Conservation (phyloP, 306 rosid genomes). For the Cotoneaster glaucophyllus region DNA sequence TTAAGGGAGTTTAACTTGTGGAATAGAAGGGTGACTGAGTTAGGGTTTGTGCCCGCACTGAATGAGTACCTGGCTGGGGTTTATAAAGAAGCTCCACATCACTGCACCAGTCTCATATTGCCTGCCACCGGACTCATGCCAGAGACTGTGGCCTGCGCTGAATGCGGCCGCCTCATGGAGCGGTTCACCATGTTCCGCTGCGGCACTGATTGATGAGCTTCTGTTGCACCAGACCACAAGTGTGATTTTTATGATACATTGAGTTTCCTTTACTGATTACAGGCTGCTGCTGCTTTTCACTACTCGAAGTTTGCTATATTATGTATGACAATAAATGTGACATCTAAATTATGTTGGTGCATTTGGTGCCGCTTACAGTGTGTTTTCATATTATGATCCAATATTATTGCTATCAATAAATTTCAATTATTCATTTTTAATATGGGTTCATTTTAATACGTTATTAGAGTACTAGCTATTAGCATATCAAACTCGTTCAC, state of each 20-base stretch:
- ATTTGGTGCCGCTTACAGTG: neutral
- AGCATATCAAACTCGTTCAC: neutral
- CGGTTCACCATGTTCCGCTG: conserved; percentile 22
- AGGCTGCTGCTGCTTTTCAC: neutral
- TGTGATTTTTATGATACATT: neutral
- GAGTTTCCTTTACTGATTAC: neutral
- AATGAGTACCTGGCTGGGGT: conserved; percentile 18
- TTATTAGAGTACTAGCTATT: neutral
- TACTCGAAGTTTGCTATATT: neutral
- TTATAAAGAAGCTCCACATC: conserved; percentile 14
- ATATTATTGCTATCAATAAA: neutral
- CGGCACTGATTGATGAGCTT: conserved; percentile 13
- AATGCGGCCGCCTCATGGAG: conserved; percentile 27
- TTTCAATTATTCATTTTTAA: neutral
- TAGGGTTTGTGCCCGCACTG: conserved; percentile 26
- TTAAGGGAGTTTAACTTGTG: conserved; percentile 18
- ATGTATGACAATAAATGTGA: neutral
- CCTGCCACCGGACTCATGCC: conserved; percentile 22
- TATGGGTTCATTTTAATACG: neutral
- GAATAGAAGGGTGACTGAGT: neutral
- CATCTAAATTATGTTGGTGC: neutral
- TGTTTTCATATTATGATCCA: neutral
- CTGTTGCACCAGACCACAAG: neutral
- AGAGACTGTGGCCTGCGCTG: conserved; percentile 19
- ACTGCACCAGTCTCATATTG: conserved; percentile 22